Evolutionary conservation across 1,284 basidiomycete genomes (phyloP), one percentile per base, ranked within the genome.

Genomic region (Ustilago trichophora): DNA sequence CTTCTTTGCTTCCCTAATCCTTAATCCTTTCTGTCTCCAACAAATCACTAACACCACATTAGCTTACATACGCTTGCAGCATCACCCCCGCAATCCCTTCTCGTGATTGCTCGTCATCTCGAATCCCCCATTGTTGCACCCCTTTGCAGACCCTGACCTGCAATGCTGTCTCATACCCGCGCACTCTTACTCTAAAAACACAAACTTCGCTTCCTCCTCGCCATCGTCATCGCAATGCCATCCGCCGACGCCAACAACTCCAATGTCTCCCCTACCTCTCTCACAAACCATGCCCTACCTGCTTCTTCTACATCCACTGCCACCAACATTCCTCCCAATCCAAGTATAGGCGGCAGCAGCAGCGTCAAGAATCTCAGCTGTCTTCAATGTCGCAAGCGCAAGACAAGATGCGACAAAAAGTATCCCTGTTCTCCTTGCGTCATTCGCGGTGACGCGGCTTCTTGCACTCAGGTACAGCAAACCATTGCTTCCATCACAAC

Each of bases 361-460:
- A 60, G 52, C 57, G 53, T 60, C 48, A 67, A 67, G 38, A 67
- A 60, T 21, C 64, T 67, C 43, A 67, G 64, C 46, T 67, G 64
- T 34, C 45, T 67, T 15, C 57, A 67, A 42, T 67, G 64, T 45
- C 64, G 64, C 41, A 67, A 57, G 25, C 64, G 64, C 57, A 67
- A 67, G 42, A 67, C 64, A 10, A 45, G 64, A 53, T 67, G 64
- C 21, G 64, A 67, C 27, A 60, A 60, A 34, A 67, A 67, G 40
- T 67, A 67, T 19, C 64, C 64, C 13, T 67, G 64, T 34, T 67
- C 64, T 15, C 64, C 64, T 6, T 67, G 64, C 42, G 53, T 60
- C 45, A 67, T 67, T 47, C 57, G 64, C 19, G 57, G 64, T 18
- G 64, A 67, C 19, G 47, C 53, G 8, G 29, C 57, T 11, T 60